These are phyloP conservation scores for Aspergillus incahuasiensis DNA, from an alignment of 495 filamentous ascomycete genomes.

Conservation along the genomic window DNA sequence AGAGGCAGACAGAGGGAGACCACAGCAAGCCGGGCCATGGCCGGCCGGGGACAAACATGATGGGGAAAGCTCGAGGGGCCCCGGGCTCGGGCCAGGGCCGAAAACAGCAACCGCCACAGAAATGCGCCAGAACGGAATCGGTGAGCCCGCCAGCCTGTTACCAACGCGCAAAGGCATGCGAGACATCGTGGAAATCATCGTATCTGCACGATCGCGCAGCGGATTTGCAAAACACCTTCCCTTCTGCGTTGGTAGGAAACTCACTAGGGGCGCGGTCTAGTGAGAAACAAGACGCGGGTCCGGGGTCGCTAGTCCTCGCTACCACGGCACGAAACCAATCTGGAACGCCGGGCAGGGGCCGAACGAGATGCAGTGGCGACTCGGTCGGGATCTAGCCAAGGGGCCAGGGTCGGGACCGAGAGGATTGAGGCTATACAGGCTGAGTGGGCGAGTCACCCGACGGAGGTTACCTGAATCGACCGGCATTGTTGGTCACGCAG, in stretches of 20 bases:
- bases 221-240: slow-evolving; percentile 5
- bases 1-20: slow-evolving; percentile 7
- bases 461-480: slow-evolving; percentile 8
- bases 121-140: slow-evolving; percentile 3
- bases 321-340: not conserved
- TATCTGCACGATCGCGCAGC: not conserved
- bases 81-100: too few relatives aligned
- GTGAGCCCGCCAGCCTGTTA: not conserved
- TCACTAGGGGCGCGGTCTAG: not conserved
- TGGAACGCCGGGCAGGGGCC: not conserved
- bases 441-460: not conserved
- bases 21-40: slow-evolving; percentile 9
- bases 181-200: not conserved
- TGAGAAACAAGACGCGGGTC: not conserved
- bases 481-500: not conserved
- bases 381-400: not conserved
- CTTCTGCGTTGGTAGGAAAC: not conserved
- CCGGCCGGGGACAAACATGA: not conserved
- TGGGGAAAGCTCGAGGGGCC: slow-evolving; percentile 4
- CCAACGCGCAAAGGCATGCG: not conserved
- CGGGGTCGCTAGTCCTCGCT: not conserved
- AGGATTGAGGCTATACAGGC: slow-evolving; percentile 2
- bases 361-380: not conserved
- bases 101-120: slow-evolving; percentile 3
- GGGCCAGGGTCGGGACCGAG: not conserved